Base-by-base conservation (phyloP, 2,329 filamentous ascomycete species). In the Shiraia bambusicola region DNA sequence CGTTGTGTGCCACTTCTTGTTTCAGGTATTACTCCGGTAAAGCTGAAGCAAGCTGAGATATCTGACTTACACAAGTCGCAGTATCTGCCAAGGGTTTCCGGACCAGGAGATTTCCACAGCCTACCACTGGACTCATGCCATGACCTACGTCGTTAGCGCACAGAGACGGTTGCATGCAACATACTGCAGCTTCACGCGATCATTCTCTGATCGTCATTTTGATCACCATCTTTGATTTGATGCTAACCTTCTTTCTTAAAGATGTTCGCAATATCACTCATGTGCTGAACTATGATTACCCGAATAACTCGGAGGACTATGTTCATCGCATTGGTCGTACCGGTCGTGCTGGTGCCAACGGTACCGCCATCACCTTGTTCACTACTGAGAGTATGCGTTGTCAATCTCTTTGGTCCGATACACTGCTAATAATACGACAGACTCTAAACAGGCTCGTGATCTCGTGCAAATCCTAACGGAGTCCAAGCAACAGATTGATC, bases 201-300 rank as follows among this genome's bases (percentile, higher is more conserved):
- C 76, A 74, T 73, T 76, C 76, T 73, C 70, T 78, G 78, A 72
- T 73, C 71, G 61, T 59, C 68, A 52, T 66, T 67, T 71, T 72
- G 65, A 64, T 71, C 62, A 58, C 54, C 56, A 22, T 52, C 47
- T 65, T 65, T 72, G 66, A 70, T 65, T 57, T 54, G 77, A 73
- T 82, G 82, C 89, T 95, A 94, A 95, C 87, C 80, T 82, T 73
- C 80, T 70, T 76, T 72, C 76, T 77, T 76, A 69, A 96, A 97
- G 93, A 98, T 87, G 93, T 98, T 79, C 92, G 91, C 78, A 95
- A 98, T 82, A 98, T 98, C 79, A 97, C 93, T 76, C 93, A 98
- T 78, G 93, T 98, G 76, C 82, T 98, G 77, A 97, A 97, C 84
- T 96, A 97, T 88, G 93, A 97, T 73, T 97, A 97, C 76, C 92